Evolutionary conservation across 2,329 filamentous ascomycete genomes (phyloP), one percentile per base, ranked within the genome.

Genomic region (Colletotrichum sp.): DNA sequence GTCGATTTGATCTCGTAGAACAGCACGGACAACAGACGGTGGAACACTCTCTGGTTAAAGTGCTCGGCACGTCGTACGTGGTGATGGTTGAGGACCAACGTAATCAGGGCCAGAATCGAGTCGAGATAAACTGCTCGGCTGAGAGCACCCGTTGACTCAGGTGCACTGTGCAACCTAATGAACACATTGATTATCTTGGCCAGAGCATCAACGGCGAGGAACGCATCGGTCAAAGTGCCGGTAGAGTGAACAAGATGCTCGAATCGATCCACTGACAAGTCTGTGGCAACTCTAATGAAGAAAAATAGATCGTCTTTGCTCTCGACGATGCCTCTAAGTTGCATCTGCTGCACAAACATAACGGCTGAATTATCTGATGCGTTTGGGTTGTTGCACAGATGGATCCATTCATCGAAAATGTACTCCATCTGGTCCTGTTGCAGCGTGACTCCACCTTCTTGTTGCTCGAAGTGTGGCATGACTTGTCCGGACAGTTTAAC

Each of bases 401-500:
- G 93, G 32, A 96, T 91, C 97, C 97, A 99, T 86, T 99, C 97
- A 59, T 96, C 96, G 81, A 99, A 98, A 24, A 98, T 90, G 82
- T 99, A 99, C 80, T 98, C 95, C 85, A 98, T 92, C 83, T 98
- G 95, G 77, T 98, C 95, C 77, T 93, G 92, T 79, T 93, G 93
- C 5, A 71, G 18, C 10, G 44, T 34, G 9, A 16, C 60, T 21
- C 62, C 72, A 28, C 26, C 16, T 36, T 70, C 72, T 18, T 34
- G 59, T 12, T 55, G 65, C 28, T 32, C 39, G 28, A 21, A 32
- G 36, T 91, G 88, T 52, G 87, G 84, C 66, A 92, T 89, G 72
- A 93, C 91, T 84, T 5, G 88, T 85, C 57, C 85, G 84, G 55
- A 87, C 21, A 86, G 90, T 86, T 87, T 95, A 83, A 88, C 87